These are phyloP conservation scores for Dimargaris verticillata DNA, from an alignment of 192 early-diverging fungal genomes.

Conservation along the genomic window DNA sequence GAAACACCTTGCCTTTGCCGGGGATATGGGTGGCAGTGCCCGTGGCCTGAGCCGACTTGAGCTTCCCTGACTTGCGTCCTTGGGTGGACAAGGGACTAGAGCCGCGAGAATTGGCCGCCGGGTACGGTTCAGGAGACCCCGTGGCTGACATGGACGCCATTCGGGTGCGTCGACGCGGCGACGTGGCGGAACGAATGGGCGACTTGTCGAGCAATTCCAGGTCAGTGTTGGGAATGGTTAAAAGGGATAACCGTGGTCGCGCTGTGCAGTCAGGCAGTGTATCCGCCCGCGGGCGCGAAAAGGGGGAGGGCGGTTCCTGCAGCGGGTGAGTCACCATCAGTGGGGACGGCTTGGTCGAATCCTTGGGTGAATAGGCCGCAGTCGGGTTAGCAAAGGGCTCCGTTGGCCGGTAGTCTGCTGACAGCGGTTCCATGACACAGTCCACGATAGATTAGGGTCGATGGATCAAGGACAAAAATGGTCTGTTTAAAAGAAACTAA, in stretches of 20 bases:
- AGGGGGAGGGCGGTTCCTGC: background rate
- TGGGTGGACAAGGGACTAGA: background rate
- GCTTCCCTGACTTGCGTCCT: background rate
- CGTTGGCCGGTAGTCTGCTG: too few relatives aligned
- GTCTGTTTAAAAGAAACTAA: too few relatives aligned
- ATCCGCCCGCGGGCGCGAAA: constrained; percentile 5
- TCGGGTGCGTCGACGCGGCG: background rate
- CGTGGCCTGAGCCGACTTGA: background rate
- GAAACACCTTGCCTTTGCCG: constrained; percentile 11
- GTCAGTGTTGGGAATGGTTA: background rate
- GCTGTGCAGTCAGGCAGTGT: background rate
- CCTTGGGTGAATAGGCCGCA: too few relatives aligned
- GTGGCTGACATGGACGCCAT: constrained; percentile 9
- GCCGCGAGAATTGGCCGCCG: background rate
- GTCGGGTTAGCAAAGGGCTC: too few relatives aligned
- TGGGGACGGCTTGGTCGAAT: too few relatives aligned
- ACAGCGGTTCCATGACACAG: too few relatives aligned
- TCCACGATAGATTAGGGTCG: too few relatives aligned
- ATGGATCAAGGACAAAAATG: too few relatives aligned
- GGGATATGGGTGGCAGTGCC: background rate
- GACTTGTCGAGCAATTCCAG: background rate
- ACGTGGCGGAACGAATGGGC: background rate
- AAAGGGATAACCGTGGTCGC: background rate
- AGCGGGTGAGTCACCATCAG: background rate
- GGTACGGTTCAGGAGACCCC: constrained; percentile 8